These are phyloP conservation scores for Lindgomyces ingoldianus DNA, from an alignment of 495 filamentous ascomycete genomes.

Conservation along the genomic window DNA sequence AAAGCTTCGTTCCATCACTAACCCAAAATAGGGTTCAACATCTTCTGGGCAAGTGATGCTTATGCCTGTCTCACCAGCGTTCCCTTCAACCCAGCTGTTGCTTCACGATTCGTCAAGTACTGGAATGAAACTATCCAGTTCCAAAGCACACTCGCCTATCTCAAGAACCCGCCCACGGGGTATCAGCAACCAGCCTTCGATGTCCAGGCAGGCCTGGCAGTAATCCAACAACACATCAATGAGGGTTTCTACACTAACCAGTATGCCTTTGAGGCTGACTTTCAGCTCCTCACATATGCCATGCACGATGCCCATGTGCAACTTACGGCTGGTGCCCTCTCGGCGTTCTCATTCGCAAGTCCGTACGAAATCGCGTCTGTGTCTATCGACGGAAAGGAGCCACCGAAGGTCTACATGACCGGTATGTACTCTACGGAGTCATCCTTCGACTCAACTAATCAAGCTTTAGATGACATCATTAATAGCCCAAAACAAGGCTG, in stretches of 20 bases:
- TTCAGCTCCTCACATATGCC: constrained; percentile 48
- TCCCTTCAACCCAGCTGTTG: constrained; percentile 57
- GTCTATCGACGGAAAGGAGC: constrained; percentile 53
- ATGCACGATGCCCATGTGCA: constrained; percentile 54
- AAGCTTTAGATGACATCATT: constrained; percentile 38
- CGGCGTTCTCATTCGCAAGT: constrained; percentile 52
- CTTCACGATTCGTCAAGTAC: constrained; percentile 54
- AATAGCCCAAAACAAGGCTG: constrained; percentile 47
- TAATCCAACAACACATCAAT: constrained; percentile 49
- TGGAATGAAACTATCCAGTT: constrained; percentile 60
- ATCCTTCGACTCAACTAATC: background rate
- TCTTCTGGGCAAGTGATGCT: constrained; percentile 37
- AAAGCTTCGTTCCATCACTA: background rate
- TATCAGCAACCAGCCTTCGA: constrained; percentile 60
- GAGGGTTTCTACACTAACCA: constrained; percentile 48
- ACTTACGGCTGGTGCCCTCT: constrained; percentile 47
- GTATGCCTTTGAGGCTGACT: constrained; percentile 55
- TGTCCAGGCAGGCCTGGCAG: constrained; percentile 50
- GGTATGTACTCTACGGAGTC: constrained; percentile 26
- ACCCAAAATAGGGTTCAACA: background rate
- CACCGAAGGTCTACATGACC: constrained; percentile 51
- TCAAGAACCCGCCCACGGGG: constrained; percentile 56
- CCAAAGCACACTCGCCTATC: constrained; percentile 57
- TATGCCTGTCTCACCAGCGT: constrained; percentile 58
- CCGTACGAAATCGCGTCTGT: constrained; percentile 50